Base-by-base conservation (phyloP, 2,329 filamentous ascomycete species). In the Sporothrix globosa region DNA sequence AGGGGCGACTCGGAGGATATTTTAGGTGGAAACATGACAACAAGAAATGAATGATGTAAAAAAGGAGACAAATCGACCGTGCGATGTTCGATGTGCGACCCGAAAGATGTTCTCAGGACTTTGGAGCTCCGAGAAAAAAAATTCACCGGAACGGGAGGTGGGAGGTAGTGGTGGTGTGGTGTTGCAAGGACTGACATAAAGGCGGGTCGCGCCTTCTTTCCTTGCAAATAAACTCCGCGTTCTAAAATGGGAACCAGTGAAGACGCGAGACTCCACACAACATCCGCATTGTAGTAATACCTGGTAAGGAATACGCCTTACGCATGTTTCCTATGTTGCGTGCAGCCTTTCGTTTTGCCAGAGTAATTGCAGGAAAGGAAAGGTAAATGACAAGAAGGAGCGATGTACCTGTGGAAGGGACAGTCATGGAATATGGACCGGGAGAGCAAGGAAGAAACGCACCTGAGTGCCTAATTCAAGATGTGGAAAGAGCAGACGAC, bases 161-260 rank as follows among this genome's bases (percentile, higher is more conserved):
- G 52, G 24, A 27, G 52, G 52, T 13, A 2, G 52, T 54, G 21
- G 53, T 30, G 24, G 21, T 60, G 30, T 60, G 56, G 30, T 39
- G 56, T 10, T 41, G 56, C 34, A 61, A 61, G 56, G 39, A 24
- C n/a, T 41, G 19, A 24, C 39, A 44, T 27, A 13, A 48, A 27
- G 41, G 60, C n/a, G n/a, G 60, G 41, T 65, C 60, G 60, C 60
- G 34, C 60, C 60, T 63, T 27, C 58, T 65, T 44, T 48, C 34
- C 58, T 48, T 65, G 21, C 60, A 48, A 65, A 48, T 19, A 63
- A 65, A 34, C 60, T 65, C 60, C 44, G 60, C 17, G 60, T 30
- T 48, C 41, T 27, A 48, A 30, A 46, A 48, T 10, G 60, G 60
- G 21, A 46, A 48, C 13, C 7, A 19, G 14, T 14, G 13, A 54